Evolutionary conservation across 2,329 filamentous ascomycete genomes (phyloP), one percentile per base, ranked within the genome.

Genomic region (Microsporum canis): DNA sequence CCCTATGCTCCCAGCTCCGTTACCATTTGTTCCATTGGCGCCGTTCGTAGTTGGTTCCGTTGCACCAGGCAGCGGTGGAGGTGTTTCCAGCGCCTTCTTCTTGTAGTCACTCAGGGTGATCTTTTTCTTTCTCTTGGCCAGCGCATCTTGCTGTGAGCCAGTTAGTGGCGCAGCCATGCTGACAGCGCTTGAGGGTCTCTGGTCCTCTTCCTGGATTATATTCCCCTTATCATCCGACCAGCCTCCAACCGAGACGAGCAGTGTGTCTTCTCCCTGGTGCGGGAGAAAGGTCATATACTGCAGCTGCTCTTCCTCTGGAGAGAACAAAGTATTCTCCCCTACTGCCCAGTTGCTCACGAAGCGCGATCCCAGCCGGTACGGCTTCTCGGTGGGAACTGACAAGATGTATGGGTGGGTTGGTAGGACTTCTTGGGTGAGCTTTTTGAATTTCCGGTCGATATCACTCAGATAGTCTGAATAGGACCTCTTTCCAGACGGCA

Each of bases 271-370:
- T 38, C 78, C 78, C 67, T 84, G 80, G 69, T 83, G 82, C 61
- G 79, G 81, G 60, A 82, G 72, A 65, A 83, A 85, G 61, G 82
- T 85, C 75, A 83, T 77, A 70, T 86, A 86, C 68, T 86, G 84
- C 59, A 84, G 74, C 66, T 79, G 75, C 66, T 84, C 78, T 70
- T 86, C 84, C 64, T 79, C 74, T 17, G 71, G 71, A 58, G 73
- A 71, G 70, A 85, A 86, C 3, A 82, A 79, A 1, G 78, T 79
- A 61, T 79, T 75, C 69, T 73, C 69, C 60, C 75, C 73, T 65
- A 77, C 73, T 63, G 75, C 74, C 77, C 78, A 80, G 66, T 77
- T 75, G 66, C 73, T 76, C 63, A 74, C 69, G 64, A 74, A 72
- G 45, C 73, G 74, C 59, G 69, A 70, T 47, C 73, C 74, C 47